A percentile compares a stretch with the other conserved stretches of the same genome.
phyloP scores from a whole-genome alignment of 768 basidiomycete species.

The Phlegmacium glaucopus region DNA sequence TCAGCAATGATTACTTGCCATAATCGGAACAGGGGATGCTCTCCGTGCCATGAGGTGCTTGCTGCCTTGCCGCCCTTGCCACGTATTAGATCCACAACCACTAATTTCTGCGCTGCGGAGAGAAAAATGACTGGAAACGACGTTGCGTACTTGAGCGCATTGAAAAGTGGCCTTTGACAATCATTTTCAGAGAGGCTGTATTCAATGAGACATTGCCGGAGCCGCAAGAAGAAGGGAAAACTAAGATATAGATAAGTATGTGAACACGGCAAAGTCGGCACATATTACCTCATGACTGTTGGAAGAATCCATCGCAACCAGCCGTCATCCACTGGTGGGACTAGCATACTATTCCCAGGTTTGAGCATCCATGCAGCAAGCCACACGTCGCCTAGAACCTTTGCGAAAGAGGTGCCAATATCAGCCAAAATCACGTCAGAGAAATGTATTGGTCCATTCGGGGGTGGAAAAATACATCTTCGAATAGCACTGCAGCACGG shows the following conservation, averaged over 20 bases:
- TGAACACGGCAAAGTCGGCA: neutral
- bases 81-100: conserved; percentile 55
- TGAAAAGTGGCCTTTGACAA: conserved; percentile 74
- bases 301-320: conserved; percentile 77
- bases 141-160: conserved; percentile 94
- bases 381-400: conserved; percentile 95
- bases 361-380: conserved; percentile 84
- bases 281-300: conserved; percentile 75
- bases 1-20: conserved; percentile 52
- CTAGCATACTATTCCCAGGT: conserved; percentile 72
- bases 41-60: conserved; percentile 63
- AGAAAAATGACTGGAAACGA: conserved; percentile 96
- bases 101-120: conserved; percentile 83
- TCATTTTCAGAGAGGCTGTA: conserved; percentile 61
- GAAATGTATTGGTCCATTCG: conserved; percentile 69
- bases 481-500: conserved; percentile 53
- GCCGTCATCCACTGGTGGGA: conserved; percentile 58
- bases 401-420: conserved; percentile 94
- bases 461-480: conserved; percentile 70
- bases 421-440: conserved; percentile 93
- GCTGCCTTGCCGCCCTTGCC: conserved; percentile 41
- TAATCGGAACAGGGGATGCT: conserved; percentile 75
- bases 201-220: conserved; percentile 93
- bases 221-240: conserved; percentile 85
- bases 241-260: conserved; percentile 27